A percentile compares a stretch with the other conserved stretches of the same genome.
Conservation (phyloP, 805 yeast genomes). For the Wickerhamiella domercqiae region DNA sequence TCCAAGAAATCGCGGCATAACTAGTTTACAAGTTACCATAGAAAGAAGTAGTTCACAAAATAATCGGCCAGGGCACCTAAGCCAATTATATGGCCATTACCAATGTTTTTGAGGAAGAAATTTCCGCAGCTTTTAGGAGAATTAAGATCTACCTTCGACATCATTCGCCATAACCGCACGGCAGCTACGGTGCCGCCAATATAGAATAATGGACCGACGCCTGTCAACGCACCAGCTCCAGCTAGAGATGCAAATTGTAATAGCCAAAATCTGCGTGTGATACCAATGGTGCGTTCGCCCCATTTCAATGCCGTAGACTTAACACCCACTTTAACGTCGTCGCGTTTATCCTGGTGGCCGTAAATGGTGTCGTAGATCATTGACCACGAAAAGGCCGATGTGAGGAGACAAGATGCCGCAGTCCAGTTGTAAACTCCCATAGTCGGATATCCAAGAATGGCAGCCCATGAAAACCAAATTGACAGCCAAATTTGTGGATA, state of each 20-base stretch:
- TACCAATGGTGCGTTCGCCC: slow-evolving; percentile 65
- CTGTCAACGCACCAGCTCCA: slow-evolving; percentile 55
- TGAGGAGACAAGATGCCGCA: slow-evolving; percentile 63
- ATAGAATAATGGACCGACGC: slow-evolving; percentile 78
- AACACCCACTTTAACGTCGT: slow-evolving; percentile 80
- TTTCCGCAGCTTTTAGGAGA: slow-evolving; percentile 72
- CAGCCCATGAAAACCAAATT: slow-evolving; percentile 87
- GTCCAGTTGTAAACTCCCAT: slow-evolving; percentile 70
- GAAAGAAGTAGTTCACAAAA: slow-evolving; percentile 15
- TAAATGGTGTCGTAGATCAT: slow-evolving; percentile 92
- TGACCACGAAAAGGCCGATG: slow-evolving; percentile 77
- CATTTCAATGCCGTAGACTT: slow-evolving; percentile 92
- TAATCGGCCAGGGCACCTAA: slow-evolving; percentile 27
- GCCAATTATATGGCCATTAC: slow-evolving; percentile 33
- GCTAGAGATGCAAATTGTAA: slow-evolving; percentile 53
- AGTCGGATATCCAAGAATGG: slow-evolving; percentile 87
- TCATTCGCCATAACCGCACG: slow-evolving; percentile 52
- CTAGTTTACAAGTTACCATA: neutral
- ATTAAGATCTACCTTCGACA: slow-evolving; percentile 60
- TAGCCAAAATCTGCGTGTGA: slow-evolving; percentile 45
- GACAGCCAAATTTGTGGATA: slow-evolving; percentile 82
- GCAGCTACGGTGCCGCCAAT: slow-evolving; percentile 51
- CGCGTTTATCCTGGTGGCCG: slow-evolving; percentile 92
- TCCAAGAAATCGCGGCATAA: neutral
- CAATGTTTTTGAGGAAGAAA: slow-evolving; percentile 60